Conservation (phyloP, 2,329 filamentous ascomycete species). For the Magnaporthiopsis rhizophila region DNA sequence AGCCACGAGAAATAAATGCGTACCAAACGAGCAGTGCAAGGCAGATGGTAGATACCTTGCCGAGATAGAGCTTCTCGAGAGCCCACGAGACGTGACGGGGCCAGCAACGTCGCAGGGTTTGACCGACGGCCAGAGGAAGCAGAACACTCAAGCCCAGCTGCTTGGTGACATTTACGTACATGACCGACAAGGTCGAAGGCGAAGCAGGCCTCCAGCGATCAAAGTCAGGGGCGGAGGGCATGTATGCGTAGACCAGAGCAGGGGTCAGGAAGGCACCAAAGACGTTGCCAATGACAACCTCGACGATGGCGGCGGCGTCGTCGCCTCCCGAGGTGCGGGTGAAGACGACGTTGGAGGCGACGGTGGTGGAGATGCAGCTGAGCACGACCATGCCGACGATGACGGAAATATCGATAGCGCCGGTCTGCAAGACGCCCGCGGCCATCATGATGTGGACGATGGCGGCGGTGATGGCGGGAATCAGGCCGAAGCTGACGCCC, state of each 20-base stretch:
- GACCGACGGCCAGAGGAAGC: constrained; percentile 55
- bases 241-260: constrained; percentile 53
- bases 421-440: constrained; percentile 37
- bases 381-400: constrained; percentile 60
- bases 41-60: constrained; percentile 39
- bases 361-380: constrained; percentile 63
- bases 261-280: constrained; percentile 61
- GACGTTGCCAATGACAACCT: constrained; percentile 63
- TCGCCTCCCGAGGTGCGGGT: constrained; percentile 60
- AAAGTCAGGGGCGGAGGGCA: constrained; percentile 42
- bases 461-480: constrained; percentile 52
- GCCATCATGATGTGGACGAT: constrained; percentile 39
- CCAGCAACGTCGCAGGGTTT: constrained; percentile 44
- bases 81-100: constrained; percentile 43
- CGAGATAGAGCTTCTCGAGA: constrained; percentile 44
- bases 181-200: constrained; percentile 43
- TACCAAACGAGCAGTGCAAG: constrained; percentile 41
- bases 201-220: constrained; percentile 45
- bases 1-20: constrained; percentile 11
- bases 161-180: constrained; percentile 60
- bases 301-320: constrained; percentile 55
- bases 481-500: constrained; percentile 57
- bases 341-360: constrained; percentile 68
- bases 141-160: constrained; percentile 62
- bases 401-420: constrained; percentile 55